Percentiles rank a stretch among this genome's conserved stretches.
Conservation (phyloP, 2,329 filamentous ascomycete species). For the Pestalotiopsis fici region DNA sequence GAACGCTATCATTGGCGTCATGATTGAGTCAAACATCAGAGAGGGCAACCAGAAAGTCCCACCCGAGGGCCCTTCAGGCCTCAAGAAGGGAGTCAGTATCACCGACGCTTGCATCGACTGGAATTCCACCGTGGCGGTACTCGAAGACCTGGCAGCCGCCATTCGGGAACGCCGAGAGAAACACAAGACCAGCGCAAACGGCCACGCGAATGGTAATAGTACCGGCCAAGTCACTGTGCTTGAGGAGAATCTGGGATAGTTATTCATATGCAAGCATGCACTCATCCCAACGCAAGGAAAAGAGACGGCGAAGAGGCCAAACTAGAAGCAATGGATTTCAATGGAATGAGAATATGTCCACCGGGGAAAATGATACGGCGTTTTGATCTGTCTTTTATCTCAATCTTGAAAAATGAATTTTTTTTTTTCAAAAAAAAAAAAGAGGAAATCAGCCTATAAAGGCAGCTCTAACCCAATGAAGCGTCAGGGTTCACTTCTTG, state of each 20-base stretch:
- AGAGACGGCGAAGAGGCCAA: background rate
- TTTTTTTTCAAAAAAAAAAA: no score
- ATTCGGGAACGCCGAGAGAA: slow-evolving; percentile 73
- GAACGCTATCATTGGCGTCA: slow-evolving; percentile 88
- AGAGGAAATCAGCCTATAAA: background rate
- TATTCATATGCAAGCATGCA: background rate
- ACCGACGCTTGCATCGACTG: slow-evolving; percentile 96
- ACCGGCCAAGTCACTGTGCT: slow-evolving; percentile 44
- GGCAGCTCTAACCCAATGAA: no score
- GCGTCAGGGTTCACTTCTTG: no score
- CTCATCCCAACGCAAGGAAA: background rate
- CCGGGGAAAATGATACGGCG: background rate
- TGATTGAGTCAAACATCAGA: slow-evolving; percentile 98
- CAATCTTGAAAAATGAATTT: no score
- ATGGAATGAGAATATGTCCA: background rate
- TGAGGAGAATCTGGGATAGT: slow-evolving; percentile 43
- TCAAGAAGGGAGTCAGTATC: slow-evolving; percentile 91
- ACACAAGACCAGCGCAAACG: slow-evolving; percentile 21
- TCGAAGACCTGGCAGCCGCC: slow-evolving; percentile 84
- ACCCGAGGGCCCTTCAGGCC: slow-evolving; percentile 71
- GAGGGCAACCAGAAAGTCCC: slow-evolving; percentile 90
- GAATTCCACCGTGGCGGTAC: slow-evolving; percentile 78
- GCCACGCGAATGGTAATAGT: slow-evolving; percentile 23
- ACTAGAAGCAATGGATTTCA: slow-evolving; percentile 1
- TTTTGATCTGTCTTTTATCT: background rate